These are phyloP conservation scores for Endotrypanum monterogeii DNA, from an alignment of 208 protist genomes.

Conservation along the genomic window DNA sequence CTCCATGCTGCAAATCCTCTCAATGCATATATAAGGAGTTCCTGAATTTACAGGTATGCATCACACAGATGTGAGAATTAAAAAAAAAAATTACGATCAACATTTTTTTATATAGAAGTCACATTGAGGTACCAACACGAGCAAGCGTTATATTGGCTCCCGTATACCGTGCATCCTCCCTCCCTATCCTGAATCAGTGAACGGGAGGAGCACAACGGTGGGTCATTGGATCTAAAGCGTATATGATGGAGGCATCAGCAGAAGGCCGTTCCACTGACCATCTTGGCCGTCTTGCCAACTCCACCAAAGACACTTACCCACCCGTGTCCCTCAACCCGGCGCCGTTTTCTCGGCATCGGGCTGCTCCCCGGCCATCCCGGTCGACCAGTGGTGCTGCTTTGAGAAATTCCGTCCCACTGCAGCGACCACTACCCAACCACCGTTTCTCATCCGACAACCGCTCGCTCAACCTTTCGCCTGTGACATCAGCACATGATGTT, in stretches of 20 bases:
- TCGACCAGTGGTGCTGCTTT: too few species aligned
- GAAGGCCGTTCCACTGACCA: neutral
- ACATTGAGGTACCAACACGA: neutral
- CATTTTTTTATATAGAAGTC: too few species aligned
- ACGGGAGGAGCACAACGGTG: neutral
- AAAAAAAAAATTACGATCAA: too few species aligned
- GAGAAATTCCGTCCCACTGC: neutral
- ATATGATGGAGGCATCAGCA: constrained; percentile 1
- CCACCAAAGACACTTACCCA: constrained; percentile 9
- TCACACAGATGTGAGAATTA: too few species aligned
- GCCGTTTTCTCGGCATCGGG: constrained; percentile 13
- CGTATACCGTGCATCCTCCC: too few species aligned
- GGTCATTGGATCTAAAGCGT: neutral
- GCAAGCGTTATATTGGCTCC: neutral
- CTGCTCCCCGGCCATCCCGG: neutral
- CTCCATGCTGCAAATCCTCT: too few species aligned
- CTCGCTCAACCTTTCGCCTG: constrained; percentile 2
- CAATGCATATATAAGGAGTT: too few species aligned
- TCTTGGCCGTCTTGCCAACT: neutral
- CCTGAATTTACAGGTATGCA: too few species aligned
- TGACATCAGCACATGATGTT: neutral
- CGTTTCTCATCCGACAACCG: neutral
- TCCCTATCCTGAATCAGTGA: too few species aligned
- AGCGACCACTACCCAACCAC: neutral
- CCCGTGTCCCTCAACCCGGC: constrained; percentile 9